Evolutionary conservation across 2,329 filamentous ascomycete species (phyloP), one percentile per base, ranked within the genome.

Genomic region (Penicillium palitans): DNA sequence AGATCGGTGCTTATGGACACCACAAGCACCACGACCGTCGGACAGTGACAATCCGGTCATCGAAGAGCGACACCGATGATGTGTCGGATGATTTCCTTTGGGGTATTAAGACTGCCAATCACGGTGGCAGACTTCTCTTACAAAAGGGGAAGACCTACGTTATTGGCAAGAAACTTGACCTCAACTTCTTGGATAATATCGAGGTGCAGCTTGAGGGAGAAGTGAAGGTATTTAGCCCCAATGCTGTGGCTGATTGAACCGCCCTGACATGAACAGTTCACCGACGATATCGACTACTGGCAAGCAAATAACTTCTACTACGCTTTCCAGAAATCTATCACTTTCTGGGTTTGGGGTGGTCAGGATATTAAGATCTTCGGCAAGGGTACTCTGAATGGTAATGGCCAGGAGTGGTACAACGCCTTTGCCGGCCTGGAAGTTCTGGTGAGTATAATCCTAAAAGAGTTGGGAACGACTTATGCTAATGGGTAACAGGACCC

Each of bases 311-410:
- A 81, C 67, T 82, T 81, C 68, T 81, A 78, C 60, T 80, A 81
- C 53, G 72, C 72, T 10, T 82, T 81, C 67, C 80, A 82, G 57
- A 80, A 80, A 61, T 84, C 80, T 3, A 82, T 87, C 55, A 84
- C 84, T 56, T 87, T 87, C 66, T 87, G 83, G 81, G 82, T 85
- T 51, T 87, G 84, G 84, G 84, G 84, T 55, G 85, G 85, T 12
- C 79, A 83, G 61, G 76, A 85, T 61, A 83, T 88, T 68, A 83
- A 80, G 61, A 85, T 88, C 63, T 84, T 80, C 56, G 86, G 86
- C 44, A 76, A 80, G 13, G 80, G 84, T 44, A 74, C 81, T 15
- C 74, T 87, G 44, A 83, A 87, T 57, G 84, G 81, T 0, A 84
- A 86, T 59, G 84, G 80, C 7, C 75, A 78, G 52, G 74, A 72